phyloP scores from a whole-genome alignment of 192 early-diverging fungal species.

The Coemansia sp. region DNA sequence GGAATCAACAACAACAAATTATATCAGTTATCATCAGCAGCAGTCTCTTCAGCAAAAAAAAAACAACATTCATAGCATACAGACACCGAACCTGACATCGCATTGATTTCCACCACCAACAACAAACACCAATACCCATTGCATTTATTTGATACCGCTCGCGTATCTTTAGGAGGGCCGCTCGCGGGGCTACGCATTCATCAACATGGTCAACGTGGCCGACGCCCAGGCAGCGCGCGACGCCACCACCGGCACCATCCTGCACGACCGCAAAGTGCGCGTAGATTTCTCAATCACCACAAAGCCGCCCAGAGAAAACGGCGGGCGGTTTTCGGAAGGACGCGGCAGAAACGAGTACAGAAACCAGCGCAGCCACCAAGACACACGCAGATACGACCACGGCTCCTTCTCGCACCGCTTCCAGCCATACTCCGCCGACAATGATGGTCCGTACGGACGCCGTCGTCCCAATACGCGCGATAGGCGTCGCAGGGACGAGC shows the following conservation, averaged over 20 bases:
- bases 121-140: constrained; percentile 1
- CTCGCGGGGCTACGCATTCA: constrained; percentile 43
- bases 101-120: constrained; percentile 3
- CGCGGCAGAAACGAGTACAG: neutral
- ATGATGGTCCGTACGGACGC: constrained; percentile 3
- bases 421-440: constrained; percentile 8
- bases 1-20: constrained; percentile 19
- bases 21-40: constrained; percentile 6
- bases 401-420: neutral
- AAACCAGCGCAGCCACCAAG: neutral
- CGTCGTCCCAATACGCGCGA: constrained; percentile 41
- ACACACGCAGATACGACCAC: constrained; percentile 1
- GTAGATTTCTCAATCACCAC: constrained; percentile 47
- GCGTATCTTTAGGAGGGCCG: constrained; percentile 32
- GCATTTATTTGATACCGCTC: neutral
- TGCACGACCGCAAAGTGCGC: constrained; percentile 43
- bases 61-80: too few species aligned
- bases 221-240: constrained; percentile 37
- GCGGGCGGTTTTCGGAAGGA: neutral
- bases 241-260: constrained; percentile 14
- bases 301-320: constrained; percentile 7
- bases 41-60: constrained; percentile 8
- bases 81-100: neutral
- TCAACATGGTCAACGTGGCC: constrained; percentile 34
- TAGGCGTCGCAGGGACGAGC: constrained; percentile 35